Base-by-base conservation (phyloP, 2,329 filamentous ascomycete species). In the Aspergillus flavus region DNA sequence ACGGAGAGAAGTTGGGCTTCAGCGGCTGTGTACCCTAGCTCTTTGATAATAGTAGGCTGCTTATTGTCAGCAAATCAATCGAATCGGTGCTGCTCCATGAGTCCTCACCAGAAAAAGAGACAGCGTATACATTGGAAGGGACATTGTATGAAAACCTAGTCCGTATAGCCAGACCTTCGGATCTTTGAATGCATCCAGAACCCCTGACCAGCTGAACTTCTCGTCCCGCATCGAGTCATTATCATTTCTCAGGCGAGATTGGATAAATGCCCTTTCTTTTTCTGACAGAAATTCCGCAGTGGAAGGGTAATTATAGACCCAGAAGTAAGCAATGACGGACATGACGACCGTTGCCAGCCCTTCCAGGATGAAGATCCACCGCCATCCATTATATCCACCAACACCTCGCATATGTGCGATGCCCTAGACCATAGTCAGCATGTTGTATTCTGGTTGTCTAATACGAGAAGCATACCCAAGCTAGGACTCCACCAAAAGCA, bases 101-200 rank as follows among this genome's bases (percentile, higher is more conserved):
- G 57, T 28, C 36, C 66, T 63, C 57, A 76, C 72, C 61, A 81
- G 58, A 57, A 79, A 79, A 6, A 76, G 71, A 6, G 76, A 78
- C 28, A 79, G 64, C 0, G 79, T 80, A 62, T 81, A 81, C 23
- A 70, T 30, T 77, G 76, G 87, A 82, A 93, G 75, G 61, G 87
- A 90, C 82, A 92, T 87, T 6, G 89, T 91, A 72, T 93, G 90
- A 69, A 91, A 92, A 0, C 84, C 86, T 0, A 91, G 73, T 0
- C 89, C 88, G 67, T 93, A 93, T 0, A 93, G 81, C 88, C 87
- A 92, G 70, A 88, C 88, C 71, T 89, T 92, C 1, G 86, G 85
- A 68, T 94, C 89, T 16, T 82, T 85, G 46, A 92, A 74, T 0
- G 91, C 90, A 21, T 85, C 80, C 28, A 76, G 61, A 0, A 93